phyloP scores from a whole-genome alignment of 371 early-diverging fungal genomes.

The Catenaria anguillulae region DNA sequence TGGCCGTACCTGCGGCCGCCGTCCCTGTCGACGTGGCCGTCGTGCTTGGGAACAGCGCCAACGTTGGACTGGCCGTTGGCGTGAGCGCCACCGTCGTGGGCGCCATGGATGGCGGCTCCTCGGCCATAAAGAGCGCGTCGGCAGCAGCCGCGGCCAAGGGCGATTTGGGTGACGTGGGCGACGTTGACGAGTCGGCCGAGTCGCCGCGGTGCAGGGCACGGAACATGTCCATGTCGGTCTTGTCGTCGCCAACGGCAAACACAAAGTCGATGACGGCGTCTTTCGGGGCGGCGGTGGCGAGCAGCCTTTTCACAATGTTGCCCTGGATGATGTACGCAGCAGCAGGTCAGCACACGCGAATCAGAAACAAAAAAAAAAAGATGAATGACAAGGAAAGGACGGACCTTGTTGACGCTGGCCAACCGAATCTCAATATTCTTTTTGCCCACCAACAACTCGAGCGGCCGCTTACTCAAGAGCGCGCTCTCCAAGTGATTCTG shows the following conservation, averaged over 20 bases:
- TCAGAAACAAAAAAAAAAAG: no score
- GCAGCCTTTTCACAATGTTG: conserved; percentile 76
- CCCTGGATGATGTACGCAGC: no score
- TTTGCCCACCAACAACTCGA: conserved; percentile 88
- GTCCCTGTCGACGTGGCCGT: no score
- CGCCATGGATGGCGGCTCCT: no score
- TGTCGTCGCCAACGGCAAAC: conserved; percentile 90
- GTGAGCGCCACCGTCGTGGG: conserved; percentile 16
- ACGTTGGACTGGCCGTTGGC: no score
- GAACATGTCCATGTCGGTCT: conserved; percentile 96
- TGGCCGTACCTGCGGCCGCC: no score
- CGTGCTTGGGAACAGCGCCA: no score
- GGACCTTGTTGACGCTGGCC: conserved; percentile 52
- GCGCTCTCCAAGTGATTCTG: conserved; percentile 78
- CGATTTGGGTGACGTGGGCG: no score
- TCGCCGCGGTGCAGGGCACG: conserved; percentile 35
- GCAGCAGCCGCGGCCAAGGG: no score
- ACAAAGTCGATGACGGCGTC: conserved; percentile 48
- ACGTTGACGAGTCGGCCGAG: conserved; percentile 7
- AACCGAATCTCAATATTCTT: conserved; percentile 90
- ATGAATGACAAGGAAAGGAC: no score
- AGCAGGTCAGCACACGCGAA: no score
- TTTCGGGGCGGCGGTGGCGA: conserved; percentile 30
- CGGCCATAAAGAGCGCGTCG: no score
- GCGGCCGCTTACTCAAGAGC: conserved; percentile 71